phyloP scores from a whole-genome alignment of 371 early-diverging fungal species.

The Coemansia sp. region DNA sequence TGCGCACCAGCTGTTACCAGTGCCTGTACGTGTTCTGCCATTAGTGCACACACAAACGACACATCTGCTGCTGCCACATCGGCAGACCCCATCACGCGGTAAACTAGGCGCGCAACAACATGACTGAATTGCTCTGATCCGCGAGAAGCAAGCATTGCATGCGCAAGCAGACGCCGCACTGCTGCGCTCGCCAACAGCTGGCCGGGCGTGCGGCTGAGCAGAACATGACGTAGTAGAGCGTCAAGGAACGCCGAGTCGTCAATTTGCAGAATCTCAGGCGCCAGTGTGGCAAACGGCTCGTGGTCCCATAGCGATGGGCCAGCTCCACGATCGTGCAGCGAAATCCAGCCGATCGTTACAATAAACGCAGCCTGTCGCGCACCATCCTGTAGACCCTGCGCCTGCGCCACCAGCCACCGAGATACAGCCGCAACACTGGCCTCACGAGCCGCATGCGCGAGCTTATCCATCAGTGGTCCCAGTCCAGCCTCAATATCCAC shows the following conservation, averaged over 20 bases:
- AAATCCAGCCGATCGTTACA: slow-evolving; percentile 33
- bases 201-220: slow-evolving; percentile 10
- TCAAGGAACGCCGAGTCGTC: slow-evolving; percentile 32
- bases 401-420: slow-evolving; percentile 27
- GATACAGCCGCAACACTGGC: slow-evolving; percentile 1
- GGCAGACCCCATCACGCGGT: background rate
- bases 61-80: background rate
- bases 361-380: slow-evolving; percentile 14
- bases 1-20: background rate
- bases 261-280: slow-evolving; percentile 31
- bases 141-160: slow-evolving; percentile 25
- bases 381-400: background rate
- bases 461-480: slow-evolving; percentile 7
- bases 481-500: slow-evolving; percentile 15
- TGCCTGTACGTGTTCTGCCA: slow-evolving; percentile 12
- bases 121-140: slow-evolving; percentile 22
- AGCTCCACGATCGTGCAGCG: slow-evolving; percentile 15
- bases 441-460: slow-evolving; percentile 6
- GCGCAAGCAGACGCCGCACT: slow-evolving; percentile 31
- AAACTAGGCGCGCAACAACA: slow-evolving; percentile 11
- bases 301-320: slow-evolving; percentile 32
- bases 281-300: slow-evolving; percentile 16
- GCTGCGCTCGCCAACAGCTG: slow-evolving; percentile 3
- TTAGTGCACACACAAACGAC: slow-evolving; percentile 23
- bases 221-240: slow-evolving; percentile 35